phyloP scores from a whole-genome alignment of 1,284 basidiomycete species.

The Thecaphora frezii region DNA sequence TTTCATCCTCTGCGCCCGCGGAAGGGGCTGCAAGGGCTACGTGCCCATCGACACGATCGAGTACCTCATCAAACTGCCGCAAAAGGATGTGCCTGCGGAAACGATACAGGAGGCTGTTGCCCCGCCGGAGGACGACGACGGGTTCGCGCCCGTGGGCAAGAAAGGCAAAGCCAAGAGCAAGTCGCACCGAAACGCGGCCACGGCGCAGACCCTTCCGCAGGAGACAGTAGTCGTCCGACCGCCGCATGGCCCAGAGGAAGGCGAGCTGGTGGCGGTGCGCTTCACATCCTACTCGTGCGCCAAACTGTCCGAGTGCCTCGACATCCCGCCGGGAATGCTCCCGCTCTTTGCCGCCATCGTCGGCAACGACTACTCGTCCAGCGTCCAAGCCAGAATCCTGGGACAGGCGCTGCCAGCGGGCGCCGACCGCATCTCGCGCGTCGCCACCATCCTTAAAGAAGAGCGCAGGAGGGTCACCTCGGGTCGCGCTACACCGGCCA shows the following conservation, averaged over 20 bases:
- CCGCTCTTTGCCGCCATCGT: conserved; percentile 43
- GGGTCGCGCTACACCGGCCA: conserved; percentile 6
- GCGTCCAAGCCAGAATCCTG: conserved; percentile 34
- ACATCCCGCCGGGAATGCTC: conserved; percentile 34
- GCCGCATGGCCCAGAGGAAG: conserved; percentile 8
- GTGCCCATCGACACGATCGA: conserved; percentile 41
- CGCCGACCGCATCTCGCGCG: conserved; percentile 25
- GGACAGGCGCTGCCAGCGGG: conserved; percentile 27
- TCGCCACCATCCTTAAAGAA: conserved; percentile 24
- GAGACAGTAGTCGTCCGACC: conserved; percentile 3
- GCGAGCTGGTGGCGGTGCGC: conserved; percentile 12
- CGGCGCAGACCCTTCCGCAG: not conserved
- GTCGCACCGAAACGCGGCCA: not conserved
- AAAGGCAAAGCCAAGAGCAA: conserved; percentile 12
- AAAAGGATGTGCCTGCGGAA: conserved; percentile 1
- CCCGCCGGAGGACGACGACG: conserved; percentile 30
- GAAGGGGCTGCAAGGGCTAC: conserved; percentile 32
- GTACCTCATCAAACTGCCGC: conserved; percentile 23
- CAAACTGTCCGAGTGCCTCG: conserved; percentile 34
- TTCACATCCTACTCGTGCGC: conserved; percentile 38
- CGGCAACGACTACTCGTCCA: conserved; percentile 48
- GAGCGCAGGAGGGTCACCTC: conserved; percentile 30
- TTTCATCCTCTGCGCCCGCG: conserved; percentile 47
- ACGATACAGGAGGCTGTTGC: not conserved
- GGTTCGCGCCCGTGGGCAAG: conserved; percentile 38